phyloP scores from a whole-genome alignment of 257 asterid species.

The Mentha longifolia region DNA sequence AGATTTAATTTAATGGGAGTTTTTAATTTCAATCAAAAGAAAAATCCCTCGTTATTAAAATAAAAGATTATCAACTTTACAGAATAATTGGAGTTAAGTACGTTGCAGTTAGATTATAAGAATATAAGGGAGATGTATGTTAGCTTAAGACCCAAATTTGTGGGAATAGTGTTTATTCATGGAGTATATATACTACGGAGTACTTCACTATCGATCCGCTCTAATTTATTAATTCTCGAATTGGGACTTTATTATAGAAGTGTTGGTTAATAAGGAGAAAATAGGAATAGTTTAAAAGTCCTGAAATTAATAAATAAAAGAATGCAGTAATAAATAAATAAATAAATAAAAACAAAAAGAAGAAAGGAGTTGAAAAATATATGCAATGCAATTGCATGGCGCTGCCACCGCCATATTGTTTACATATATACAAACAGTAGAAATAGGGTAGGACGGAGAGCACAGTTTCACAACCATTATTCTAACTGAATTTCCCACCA shows the following conservation, averaged over 20 bases:
- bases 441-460: background rate
- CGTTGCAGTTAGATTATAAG: background rate
- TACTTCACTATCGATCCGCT: too few relatives aligned
- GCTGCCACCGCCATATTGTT: background rate
- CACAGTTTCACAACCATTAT: conserved; percentile 3
- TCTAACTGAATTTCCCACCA: conserved; percentile 76
- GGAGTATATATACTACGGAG: too few relatives aligned
- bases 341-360: too few relatives aligned
- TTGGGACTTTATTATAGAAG: too few relatives aligned
- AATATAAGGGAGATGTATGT: too few relatives aligned
- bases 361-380: too few relatives aligned
- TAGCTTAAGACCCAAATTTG: background rate
- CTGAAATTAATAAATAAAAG: background rate
- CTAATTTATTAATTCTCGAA: background rate
- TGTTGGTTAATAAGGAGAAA: too few relatives aligned
- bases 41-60: background rate
- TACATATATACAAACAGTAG: too few relatives aligned
- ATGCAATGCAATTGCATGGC: background rate
- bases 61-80: too few relatives aligned
- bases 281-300: background rate
- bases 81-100: conserved; percentile 1
- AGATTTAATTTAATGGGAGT: too few relatives aligned
- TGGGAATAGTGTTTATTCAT: background rate
- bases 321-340: too few relatives aligned
- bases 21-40: background rate